Percentiles rank a stretch among this genome's conserved stretches.
Conservation (phyloP, 768 basidiomycete species). For the Lentinula lateritia region DNA sequence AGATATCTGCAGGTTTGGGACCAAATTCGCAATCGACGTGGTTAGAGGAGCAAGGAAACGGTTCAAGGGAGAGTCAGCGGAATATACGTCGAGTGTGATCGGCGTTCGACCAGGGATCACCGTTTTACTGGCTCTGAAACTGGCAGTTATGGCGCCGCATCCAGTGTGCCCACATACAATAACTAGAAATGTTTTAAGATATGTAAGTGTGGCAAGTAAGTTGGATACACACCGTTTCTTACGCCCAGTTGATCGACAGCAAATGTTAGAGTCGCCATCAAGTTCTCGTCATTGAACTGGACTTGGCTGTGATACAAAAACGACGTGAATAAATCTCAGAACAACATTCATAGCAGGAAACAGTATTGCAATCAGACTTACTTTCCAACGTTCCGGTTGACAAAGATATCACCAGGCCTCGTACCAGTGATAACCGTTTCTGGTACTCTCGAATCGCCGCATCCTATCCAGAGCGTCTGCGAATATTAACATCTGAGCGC, state of each 20-base stretch:
- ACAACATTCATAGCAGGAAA: not conserved
- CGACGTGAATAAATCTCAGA: too few species aligned
- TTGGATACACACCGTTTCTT: conserved; percentile 59
- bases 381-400: conserved; percentile 88
- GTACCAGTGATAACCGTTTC: conserved; percentile 66
- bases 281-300: conserved; percentile 63
- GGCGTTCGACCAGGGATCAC: conserved; percentile 22
- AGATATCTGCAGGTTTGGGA: conserved; percentile 38
- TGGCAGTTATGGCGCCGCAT: conserved; percentile 72
- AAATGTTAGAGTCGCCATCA: conserved; percentile 65
- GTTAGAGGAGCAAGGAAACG: conserved; percentile 73
- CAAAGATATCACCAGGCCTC: conserved; percentile 77
- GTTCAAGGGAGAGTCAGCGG: conserved; percentile 43
- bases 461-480: conserved; percentile 75
- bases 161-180: conserved; percentile 78
- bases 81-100: conserved; percentile 21
- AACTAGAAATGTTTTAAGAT: conserved; percentile 37
- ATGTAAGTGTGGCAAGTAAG: conserved; percentile 24
- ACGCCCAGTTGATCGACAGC: conserved; percentile 68
- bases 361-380: conserved; percentile 24
- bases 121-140: conserved; percentile 26
- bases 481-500: too few species aligned
- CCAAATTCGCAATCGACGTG: conserved; percentile 23
- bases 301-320: conserved; percentile 50
- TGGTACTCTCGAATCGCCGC: conserved; percentile 82